A percentile compares a stretch with the other conserved stretches of the same genome.
Conservation (phyloP, 345 rosid genomes). For the Raphanus sativus region DNA sequence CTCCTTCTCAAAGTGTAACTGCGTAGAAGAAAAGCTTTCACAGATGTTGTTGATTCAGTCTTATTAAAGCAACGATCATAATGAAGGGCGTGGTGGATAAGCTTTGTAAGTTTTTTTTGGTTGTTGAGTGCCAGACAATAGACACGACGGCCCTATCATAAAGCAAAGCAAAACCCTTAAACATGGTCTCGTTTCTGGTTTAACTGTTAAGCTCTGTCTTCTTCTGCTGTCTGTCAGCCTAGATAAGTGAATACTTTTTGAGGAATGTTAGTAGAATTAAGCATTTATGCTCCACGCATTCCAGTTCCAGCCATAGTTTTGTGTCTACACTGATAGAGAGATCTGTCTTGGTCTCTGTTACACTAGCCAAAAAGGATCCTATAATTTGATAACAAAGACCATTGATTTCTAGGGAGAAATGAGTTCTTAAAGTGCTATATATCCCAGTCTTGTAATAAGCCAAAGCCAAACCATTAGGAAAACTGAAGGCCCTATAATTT, state of each 20-base stretch:
- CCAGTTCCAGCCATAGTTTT: neutral
- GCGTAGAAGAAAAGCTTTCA: conserved; percentile 28
- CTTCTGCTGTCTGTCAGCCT: neutral
- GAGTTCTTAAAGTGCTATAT: neutral
- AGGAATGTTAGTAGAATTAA: neutral
- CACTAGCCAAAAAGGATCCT: conserved; percentile 2
- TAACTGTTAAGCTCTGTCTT: neutral
- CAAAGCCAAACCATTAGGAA: neutral
- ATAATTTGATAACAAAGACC: neutral
- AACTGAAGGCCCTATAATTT: neutral
- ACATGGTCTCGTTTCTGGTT: conserved; percentile 3
- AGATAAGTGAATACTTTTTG: neutral
- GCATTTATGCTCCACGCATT: neutral
- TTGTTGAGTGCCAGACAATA: neutral
- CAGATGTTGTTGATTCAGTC: neutral
- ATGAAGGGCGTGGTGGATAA: conserved; percentile 20
- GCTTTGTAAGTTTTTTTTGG: conserved; percentile 9
- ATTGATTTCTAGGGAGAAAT: neutral
- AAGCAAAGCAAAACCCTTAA: neutral
- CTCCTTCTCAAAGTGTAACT: conserved; percentile 38
- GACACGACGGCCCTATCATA: neutral
- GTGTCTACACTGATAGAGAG: neutral
- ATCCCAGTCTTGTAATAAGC: neutral
- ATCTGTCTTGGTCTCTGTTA: neutral
- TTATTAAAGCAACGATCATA: conserved; percentile 21